These are phyloP conservation scores for Fusarium sp. DNA, from an alignment of 2,329 filamentous ascomycete genomes.

Conservation along the genomic window DNA sequence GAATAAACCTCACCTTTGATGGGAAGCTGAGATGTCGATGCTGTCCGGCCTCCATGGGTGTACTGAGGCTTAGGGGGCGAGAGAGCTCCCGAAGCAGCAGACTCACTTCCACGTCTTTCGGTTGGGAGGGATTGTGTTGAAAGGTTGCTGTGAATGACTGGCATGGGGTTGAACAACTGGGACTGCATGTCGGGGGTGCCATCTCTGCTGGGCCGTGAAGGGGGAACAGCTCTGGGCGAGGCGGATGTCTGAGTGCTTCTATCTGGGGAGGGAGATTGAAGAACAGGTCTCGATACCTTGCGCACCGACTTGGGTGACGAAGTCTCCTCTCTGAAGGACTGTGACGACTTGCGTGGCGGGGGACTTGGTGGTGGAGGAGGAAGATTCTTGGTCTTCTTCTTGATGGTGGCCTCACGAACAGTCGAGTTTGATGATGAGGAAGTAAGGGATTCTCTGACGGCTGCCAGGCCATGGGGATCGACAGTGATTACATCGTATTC, in stretches of 20 bases:
- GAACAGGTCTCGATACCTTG: slow-evolving; percentile 49
- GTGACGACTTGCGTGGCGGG: slow-evolving; percentile 72
- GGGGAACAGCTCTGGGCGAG: slow-evolving; percentile 58
- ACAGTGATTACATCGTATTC: slow-evolving; percentile 61
- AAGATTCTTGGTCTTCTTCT: slow-evolving; percentile 59
- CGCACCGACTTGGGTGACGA: slow-evolving; percentile 57
- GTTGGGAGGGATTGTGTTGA: slow-evolving; percentile 61
- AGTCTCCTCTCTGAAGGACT: slow-evolving; percentile 62
- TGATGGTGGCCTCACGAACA: slow-evolving; percentile 65
- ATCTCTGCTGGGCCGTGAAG: slow-evolving; percentile 75
- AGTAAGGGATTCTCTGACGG: slow-evolving; percentile 76
- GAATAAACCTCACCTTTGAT: slow-evolving; percentile 38
- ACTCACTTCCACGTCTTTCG: slow-evolving; percentile 62
- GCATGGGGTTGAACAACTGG: slow-evolving; percentile 65
- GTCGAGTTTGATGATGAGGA: slow-evolving; percentile 82
- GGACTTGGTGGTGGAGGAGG: slow-evolving; percentile 70
- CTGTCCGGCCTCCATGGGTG: slow-evolving; percentile 49
- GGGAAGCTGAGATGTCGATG: slow-evolving; percentile 52
- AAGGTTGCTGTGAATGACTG: slow-evolving; percentile 74
- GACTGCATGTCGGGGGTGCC: slow-evolving; percentile 73
- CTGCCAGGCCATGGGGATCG: slow-evolving; percentile 71
- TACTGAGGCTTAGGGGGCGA: slow-evolving; percentile 54
- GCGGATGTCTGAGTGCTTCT: slow-evolving; percentile 46
- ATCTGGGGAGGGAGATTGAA: slow-evolving; percentile 54
- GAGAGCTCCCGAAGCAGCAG: slow-evolving; percentile 50